These are phyloP conservation scores for Chaetomium fimeti DNA, from an alignment of 495 filamentous ascomycete genomes.

Conservation along the genomic window DNA sequence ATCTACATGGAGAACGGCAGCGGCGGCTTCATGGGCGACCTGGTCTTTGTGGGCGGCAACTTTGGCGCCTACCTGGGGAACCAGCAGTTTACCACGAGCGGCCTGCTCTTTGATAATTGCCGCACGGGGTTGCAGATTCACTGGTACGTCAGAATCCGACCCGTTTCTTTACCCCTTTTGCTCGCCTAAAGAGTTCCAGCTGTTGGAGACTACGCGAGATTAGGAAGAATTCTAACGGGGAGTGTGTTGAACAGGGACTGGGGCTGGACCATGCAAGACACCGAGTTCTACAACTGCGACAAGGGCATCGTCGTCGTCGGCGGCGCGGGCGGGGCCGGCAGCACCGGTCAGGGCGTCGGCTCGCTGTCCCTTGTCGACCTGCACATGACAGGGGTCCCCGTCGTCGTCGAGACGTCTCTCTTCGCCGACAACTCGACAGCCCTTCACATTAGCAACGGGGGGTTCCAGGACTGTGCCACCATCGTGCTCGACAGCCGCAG, in stretches of 20 bases:
- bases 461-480: no score
- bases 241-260: no score
- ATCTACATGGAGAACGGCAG: slow-evolving; percentile 67
- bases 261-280: slow-evolving; percentile 30
- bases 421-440: no score
- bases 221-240: no score
- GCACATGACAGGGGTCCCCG: no score
- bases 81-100: slow-evolving; percentile 61
- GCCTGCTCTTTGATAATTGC: slow-evolving; percentile 77
- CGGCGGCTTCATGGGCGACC: slow-evolving; percentile 78
- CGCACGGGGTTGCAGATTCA: slow-evolving; percentile 63
- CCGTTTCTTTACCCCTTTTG: no score
- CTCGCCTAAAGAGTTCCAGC: no score
- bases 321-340: neutral
- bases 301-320: neutral
- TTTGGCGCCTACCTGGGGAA: slow-evolving; percentile 73
- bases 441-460: no score
- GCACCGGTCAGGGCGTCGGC: neutral
- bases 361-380: neutral
- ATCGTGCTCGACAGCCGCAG: no score
- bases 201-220: no score
- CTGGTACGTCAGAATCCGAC: no score
- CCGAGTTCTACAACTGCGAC: slow-evolving; percentile 88
- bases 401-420: no score
- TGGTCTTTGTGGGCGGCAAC: slow-evolving; percentile 79